phyloP scores from a whole-genome alignment of 768 basidiomycete genomes.

The Boletales sp. region DNA sequence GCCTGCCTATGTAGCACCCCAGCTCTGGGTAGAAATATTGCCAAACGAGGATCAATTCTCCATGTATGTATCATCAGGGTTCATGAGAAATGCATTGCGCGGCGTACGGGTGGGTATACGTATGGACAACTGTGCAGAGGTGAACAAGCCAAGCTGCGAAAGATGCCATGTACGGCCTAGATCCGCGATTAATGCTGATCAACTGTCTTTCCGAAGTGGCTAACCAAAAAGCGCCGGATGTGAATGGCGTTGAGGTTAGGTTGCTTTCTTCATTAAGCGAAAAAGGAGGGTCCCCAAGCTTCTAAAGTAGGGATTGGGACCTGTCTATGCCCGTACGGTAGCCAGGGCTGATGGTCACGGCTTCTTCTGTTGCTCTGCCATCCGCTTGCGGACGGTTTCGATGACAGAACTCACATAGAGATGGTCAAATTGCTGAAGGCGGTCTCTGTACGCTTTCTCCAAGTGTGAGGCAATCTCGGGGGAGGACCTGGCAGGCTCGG shows the following conservation, averaged over 20 bases:
- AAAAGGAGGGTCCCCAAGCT: constrained; percentile 2
- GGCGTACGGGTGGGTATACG: not conserved
- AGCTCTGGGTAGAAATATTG: not conserved
- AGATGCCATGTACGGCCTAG: constrained; percentile 5
- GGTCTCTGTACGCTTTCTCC: constrained; percentile 26
- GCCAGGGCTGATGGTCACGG: constrained; percentile 13
- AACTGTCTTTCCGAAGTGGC: constrained; percentile 3
- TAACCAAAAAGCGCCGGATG: not conserved
- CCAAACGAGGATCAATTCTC: constrained; percentile 3
- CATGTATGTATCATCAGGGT: not conserved
- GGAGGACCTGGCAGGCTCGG: constrained; percentile 22
- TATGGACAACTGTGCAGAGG: constrained; percentile 2
- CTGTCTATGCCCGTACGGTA: constrained; percentile 3
- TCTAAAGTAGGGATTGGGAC: constrained; percentile 14
- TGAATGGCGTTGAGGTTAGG: constrained; percentile 4
- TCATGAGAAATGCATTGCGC: not conserved
- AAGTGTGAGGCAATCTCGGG: constrained; percentile 24
- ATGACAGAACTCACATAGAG: constrained; percentile 31
- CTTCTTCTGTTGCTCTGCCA: constrained; percentile 31
- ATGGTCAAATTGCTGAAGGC: constrained; percentile 31
- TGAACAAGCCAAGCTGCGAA: constrained; percentile 5
- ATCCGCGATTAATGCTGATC: constrained; percentile 8
- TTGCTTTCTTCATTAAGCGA: constrained; percentile 1
- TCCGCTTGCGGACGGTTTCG: constrained; percentile 31
- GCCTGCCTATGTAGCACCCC: not conserved